Percentiles rank a stretch among this genome's conserved stretches.
phyloP scores from a whole-genome alignment of 192 early-diverging fungal genomes.

The Globomyces pollinis-pini region DNA sequence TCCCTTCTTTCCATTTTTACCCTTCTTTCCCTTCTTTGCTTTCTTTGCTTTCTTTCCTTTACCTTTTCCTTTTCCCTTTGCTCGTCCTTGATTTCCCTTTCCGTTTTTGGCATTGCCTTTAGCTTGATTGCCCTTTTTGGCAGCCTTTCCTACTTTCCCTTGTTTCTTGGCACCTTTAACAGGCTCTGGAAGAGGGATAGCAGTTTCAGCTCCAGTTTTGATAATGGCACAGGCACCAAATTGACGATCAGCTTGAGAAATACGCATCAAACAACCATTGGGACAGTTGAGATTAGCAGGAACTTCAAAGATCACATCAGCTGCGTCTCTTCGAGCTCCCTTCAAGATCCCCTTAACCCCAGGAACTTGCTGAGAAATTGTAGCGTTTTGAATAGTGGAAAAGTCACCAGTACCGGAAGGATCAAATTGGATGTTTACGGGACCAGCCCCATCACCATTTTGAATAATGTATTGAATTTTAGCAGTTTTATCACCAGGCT shows the following conservation, averaged over 20 bases:
- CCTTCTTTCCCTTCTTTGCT: no score
- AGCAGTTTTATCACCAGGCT: constrained; percentile 3
- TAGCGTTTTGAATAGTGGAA: neutral
- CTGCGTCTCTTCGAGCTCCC: constrained; percentile 1
- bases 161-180: neutral
- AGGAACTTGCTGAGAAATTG: constrained; percentile 2
- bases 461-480: constrained; percentile 6
- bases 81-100: neutral
- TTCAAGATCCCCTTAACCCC: neutral
- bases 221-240: neutral
- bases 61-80: neutral
- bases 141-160: neutral
- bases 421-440: constrained; percentile 5
- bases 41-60: neutral
- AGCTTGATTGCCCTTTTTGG: neutral
- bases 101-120: neutral
- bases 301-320: neutral
- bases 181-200: neutral
- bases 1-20: neutral
- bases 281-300: neutral
- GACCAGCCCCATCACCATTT: constrained; percentile 17
- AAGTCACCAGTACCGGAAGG: constrained; percentile 8
- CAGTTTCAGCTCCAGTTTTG: neutral
- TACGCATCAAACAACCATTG: constrained; percentile 8
- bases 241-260: neutral